Conservation (phyloP, 768 basidiomycete species). For the Mrakia gelida region DNA sequence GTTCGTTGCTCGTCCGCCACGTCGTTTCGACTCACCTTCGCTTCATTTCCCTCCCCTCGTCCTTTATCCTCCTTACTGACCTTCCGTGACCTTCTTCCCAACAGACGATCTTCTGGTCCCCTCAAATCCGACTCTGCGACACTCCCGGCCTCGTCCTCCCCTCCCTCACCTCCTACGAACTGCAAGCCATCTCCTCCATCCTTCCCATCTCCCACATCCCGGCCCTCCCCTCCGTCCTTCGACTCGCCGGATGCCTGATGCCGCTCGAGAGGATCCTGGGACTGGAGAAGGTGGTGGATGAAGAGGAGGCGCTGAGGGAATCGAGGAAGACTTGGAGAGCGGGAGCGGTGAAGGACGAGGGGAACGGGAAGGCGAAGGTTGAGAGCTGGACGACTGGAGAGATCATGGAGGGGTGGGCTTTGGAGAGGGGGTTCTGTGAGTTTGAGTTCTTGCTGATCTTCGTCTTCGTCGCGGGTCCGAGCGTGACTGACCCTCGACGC, state of each 20-base stretch:
- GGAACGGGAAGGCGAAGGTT: conserved; percentile 29
- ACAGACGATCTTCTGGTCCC: conserved; percentile 6
- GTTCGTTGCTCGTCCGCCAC: conserved; percentile 40
- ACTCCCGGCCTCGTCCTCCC: conserved; percentile 29
- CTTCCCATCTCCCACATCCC: conserved; percentile 77
- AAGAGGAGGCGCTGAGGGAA: conserved; percentile 40
- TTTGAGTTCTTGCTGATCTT: too few relatives aligned
- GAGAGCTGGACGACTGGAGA: conserved; percentile 78
- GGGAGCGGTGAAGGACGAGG: conserved; percentile 41
- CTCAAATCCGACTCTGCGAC: conserved; percentile 41
- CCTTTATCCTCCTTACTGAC: neutral
- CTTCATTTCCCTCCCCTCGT: neutral
- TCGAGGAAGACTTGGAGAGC: conserved; percentile 79
- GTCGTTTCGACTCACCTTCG: conserved; percentile 30
- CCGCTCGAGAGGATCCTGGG: conserved; percentile 70
- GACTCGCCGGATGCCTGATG: conserved; percentile 61
- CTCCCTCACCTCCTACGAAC: conserved; percentile 28
- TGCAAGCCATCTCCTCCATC: conserved; percentile 63
- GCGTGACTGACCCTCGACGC: neutral
- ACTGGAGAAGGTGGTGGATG: conserved; percentile 46
- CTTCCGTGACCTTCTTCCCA: neutral
- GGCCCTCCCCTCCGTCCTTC: conserved; percentile 58
- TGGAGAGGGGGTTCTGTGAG: conserved; percentile 63
- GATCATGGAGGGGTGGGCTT: conserved; percentile 71
- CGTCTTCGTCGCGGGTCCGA: too few relatives aligned